Base-by-base conservation (phyloP, 2,329 filamentous ascomycete species). In the Phoma sp. region DNA sequence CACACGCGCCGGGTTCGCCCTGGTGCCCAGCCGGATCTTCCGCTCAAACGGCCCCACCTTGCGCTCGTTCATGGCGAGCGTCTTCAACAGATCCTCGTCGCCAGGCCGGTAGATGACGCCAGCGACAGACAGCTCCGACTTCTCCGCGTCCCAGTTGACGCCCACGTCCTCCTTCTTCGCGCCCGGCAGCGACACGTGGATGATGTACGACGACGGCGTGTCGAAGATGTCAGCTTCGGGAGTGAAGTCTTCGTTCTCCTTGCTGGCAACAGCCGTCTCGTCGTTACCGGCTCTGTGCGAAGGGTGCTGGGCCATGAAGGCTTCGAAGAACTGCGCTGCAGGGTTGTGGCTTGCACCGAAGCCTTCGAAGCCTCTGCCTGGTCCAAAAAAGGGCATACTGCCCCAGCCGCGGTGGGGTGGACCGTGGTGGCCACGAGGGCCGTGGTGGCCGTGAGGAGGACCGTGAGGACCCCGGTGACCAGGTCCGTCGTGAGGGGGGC, bases 201-300 rank as follows among this genome's bases (percentile, higher is more conserved):
- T 77, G 38, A 92, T 78, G 71, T 87, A 77, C 13, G 85, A 76
- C 29, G 78, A 76, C 6, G 85, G 76, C 5, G 87, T 89, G 71
- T 88, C 84, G 79, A 94, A 95, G 61, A 93, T 78, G 71, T 96
- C 91, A 51, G 88, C 79, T n/a, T 88, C 85, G 0, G 89, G 88
- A 5, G 75, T 74, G 73, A 90, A 89, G 54, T 79, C 74, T 45
- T 65, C 62, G 21, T 55, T 59, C 8, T 64, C 64, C 15, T 61
- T 61, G 24, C 60, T 50, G n/a, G 46, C 52, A n/a, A 44, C 43
- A 2, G 37, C 50, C 41, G 47, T 44, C 41, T 62, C 57, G 43
- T 32, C 33, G 8, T 40, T 40, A 8, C 50, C 50, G 39, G 59
- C 57, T 10, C 41, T 27, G 32, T 62, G 63, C 33, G 60, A 54